These are phyloP conservation scores for Diaporthe longicolla DNA, from an alignment of 2,329 filamentous ascomycete genomes.

Conservation along the genomic window DNA sequence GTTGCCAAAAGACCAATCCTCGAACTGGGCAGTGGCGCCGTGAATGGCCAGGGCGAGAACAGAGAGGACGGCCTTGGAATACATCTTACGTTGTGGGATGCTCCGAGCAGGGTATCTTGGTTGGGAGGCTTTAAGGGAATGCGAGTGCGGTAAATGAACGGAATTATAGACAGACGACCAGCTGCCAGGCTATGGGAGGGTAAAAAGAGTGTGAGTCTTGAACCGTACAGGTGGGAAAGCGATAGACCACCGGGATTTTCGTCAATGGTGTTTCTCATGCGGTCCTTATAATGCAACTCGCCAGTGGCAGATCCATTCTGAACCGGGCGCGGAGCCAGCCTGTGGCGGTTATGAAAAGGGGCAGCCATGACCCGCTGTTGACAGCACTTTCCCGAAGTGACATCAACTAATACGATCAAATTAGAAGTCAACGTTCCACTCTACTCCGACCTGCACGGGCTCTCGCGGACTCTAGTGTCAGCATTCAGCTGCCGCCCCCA, in stretches of 20 bases:
- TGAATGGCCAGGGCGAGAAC: conserved; percentile 14
- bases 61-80: not conserved
- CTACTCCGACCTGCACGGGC: no score
- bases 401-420: not conserved
- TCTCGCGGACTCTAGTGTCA: no score
- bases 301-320: not conserved
- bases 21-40: not conserved
- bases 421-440: not conserved
- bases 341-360: not conserved
- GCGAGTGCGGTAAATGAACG: not conserved
- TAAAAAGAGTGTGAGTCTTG: not conserved
- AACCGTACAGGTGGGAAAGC: not conserved
- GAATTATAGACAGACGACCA: not conserved
- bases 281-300: not conserved
- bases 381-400: not conserved
- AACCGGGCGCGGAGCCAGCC: not conserved
- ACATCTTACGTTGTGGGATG: not conserved
- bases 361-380: conserved; percentile 1
- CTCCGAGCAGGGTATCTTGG: not conserved
- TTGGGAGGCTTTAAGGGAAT: not conserved
- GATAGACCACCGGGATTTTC: no score
- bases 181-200: not conserved
- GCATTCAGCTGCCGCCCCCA: no score
- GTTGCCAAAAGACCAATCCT: not conserved
- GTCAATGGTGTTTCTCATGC: not conserved